A percentile compares a stretch with the other conserved stretches of the same genome.
phyloP scores from a whole-genome alignment of 495 filamentous ascomycete genomes.

The Podospora didyma region DNA sequence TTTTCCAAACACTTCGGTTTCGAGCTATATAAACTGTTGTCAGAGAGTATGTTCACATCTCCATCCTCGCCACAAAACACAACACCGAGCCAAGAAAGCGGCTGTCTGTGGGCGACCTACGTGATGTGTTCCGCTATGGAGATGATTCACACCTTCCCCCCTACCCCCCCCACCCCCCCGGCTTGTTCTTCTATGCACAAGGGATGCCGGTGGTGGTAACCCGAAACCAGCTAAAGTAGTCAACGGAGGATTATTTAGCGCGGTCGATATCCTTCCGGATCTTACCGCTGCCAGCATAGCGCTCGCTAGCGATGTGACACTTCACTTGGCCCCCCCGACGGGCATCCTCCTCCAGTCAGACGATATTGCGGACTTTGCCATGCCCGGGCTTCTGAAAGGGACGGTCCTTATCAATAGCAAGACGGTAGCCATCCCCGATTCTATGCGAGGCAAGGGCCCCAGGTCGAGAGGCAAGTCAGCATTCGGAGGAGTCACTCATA shows the following conservation, averaged over 20 bases:
- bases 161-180: no score
- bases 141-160: constrained; percentile 4
- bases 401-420: constrained; percentile 11
- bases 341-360: constrained; percentile 5
- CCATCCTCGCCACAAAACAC: constrained; percentile 1
- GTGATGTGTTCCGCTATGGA: constrained; percentile 1
- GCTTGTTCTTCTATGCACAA: constrained; percentile 4
- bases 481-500: neutral
- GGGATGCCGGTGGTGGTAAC: constrained; percentile 6
- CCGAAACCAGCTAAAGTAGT: constrained; percentile 7
- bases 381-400: constrained; percentile 5
- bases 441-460: neutral
- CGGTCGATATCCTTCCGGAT: constrained; percentile 5
- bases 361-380: constrained; percentile 3
- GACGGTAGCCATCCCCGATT: constrained; percentile 5
- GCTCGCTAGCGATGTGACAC: neutral
- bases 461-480: neutral
- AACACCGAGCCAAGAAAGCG: neutral
- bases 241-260: neutral
- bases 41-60: no score
- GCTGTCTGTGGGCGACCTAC: neutral
- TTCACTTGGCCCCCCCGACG: neutral
- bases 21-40: no score
- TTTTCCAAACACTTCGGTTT: no score
- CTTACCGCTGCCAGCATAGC: neutral